phyloP scores from a whole-genome alignment of 768 basidiomycete species.

The Chalciporus piperatus region DNA sequence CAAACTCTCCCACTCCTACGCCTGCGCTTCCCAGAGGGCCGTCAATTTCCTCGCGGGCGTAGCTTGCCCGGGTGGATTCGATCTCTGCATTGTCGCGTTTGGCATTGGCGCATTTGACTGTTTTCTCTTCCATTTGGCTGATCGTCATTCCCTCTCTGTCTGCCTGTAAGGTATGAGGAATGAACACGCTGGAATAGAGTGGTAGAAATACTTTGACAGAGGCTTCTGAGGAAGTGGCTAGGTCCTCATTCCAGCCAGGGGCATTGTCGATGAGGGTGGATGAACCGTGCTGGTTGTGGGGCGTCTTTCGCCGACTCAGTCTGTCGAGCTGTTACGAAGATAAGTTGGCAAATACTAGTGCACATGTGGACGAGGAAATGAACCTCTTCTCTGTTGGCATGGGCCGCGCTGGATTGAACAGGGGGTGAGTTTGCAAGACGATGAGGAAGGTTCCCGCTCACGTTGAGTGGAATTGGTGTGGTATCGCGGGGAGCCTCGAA shows the following conservation, averaged over 20 bases:
- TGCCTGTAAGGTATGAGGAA: constrained; percentile 15
- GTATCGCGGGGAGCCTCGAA: neutral
- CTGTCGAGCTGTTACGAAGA: constrained; percentile 42
- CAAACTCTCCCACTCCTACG: constrained; percentile 32
- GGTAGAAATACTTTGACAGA: constrained; percentile 48
- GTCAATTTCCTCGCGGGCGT: constrained; percentile 25
- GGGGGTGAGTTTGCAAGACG: constrained; percentile 3
- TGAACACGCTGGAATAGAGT: neutral
- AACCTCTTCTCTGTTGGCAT: constrained; percentile 58
- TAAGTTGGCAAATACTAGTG: neutral
- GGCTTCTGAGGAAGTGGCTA: constrained; percentile 66
- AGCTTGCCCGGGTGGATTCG: constrained; percentile 24
- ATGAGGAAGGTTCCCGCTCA: neutral
- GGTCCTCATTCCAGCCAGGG: constrained; percentile 70
- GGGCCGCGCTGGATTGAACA: constrained; percentile 44
- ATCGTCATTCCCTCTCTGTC: constrained; percentile 18
- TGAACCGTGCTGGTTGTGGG: constrained; percentile 42
- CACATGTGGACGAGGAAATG: neutral
- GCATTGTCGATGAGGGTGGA: constrained; percentile 51
- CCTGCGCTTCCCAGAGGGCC: constrained; percentile 28
- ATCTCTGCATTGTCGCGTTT: constrained; percentile 15
- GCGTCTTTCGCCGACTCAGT: constrained; percentile 53
- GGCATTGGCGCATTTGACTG: constrained; percentile 16
- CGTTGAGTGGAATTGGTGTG: neutral
- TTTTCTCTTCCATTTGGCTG: constrained; percentile 22